These are phyloP conservation scores for Cymodocea nodosa DNA, from an alignment of 116 monocot species.

Conservation along the genomic window DNA sequence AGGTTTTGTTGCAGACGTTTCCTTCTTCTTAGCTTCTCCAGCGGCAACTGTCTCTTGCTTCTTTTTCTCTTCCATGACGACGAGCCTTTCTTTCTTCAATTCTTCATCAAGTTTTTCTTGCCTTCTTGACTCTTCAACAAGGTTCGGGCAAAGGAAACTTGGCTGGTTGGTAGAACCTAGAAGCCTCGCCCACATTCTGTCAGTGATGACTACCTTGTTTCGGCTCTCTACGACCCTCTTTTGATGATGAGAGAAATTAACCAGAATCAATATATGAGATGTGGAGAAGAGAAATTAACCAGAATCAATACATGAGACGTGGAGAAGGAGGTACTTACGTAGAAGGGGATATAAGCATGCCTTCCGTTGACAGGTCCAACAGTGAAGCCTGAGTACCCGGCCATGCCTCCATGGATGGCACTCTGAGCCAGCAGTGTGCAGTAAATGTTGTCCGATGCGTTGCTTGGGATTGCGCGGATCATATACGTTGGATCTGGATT, in stretches of 20 bases:
- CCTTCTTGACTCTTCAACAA: conserved; percentile 18
- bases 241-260: neutral
- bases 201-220: conserved; percentile 86
- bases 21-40: no score
- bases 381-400: conserved; percentile 15
- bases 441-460: conserved; percentile 21
- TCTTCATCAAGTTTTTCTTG: conserved; percentile 5
- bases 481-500: conserved; percentile 17
- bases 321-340: conserved; percentile 4
- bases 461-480: conserved; percentile 18
- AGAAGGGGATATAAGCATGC: conserved; percentile 14
- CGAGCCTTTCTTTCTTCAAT: neutral
- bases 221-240: conserved; percentile 70
- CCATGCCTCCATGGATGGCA: conserved; percentile 18
- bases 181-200: conserved; percentile 94
- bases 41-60: no score
- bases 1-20: neutral
- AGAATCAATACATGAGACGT: neutral
- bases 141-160: conserved; percentile 49
- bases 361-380: conserved; percentile 22
- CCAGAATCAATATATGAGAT: neutral
- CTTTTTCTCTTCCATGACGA: neutral
- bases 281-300: neutral
- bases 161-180: conserved; percentile 85
- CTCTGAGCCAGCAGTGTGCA: conserved; percentile 24